Evolutionary conservation across 768 basidiomycete species (phyloP).

Genomic region (Auriculariales sp.): DNA sequence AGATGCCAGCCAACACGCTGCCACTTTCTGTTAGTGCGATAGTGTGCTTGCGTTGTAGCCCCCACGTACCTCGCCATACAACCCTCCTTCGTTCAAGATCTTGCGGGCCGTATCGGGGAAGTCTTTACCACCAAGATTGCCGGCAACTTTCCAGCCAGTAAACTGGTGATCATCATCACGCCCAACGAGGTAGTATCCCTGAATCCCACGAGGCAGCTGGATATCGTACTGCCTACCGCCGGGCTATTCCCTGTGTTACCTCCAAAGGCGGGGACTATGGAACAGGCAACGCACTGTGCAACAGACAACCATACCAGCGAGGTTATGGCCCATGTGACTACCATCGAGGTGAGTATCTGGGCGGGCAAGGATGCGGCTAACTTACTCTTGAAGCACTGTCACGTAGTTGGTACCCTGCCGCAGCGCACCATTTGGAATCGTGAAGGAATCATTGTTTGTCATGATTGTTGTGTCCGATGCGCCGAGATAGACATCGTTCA

Average conservation of each 20-base stretch:
- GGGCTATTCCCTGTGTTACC: background rate
- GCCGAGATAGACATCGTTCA: background rate
- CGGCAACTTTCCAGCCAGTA: constrained; percentile 14
- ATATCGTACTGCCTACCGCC: background rate
- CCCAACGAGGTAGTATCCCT: constrained; percentile 15
- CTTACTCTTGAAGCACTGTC: background rate
- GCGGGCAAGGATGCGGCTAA: background rate
- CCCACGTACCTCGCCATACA: constrained; percentile 14
- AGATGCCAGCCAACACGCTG: constrained; percentile 12
- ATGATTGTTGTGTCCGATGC: background rate
- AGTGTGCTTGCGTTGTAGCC: too few species aligned
- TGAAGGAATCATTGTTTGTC: background rate
- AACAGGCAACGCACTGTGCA: background rate
- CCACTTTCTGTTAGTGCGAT: background rate
- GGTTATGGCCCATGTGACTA: background rate
- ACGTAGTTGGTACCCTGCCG: background rate
- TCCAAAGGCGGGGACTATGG: background rate
- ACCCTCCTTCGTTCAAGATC: constrained; percentile 17
- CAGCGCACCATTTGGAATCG: background rate
- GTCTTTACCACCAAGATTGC: constrained; percentile 15
- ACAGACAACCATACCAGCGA: background rate
- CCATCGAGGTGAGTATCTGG: background rate
- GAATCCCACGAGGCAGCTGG: constrained; percentile 15
- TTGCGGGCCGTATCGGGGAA: constrained; percentile 17
- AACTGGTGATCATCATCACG: constrained; percentile 9